Evolutionary conservation across 306 rosid species (phyloP).

Genomic region (Erythrophleum fordii): DNA sequence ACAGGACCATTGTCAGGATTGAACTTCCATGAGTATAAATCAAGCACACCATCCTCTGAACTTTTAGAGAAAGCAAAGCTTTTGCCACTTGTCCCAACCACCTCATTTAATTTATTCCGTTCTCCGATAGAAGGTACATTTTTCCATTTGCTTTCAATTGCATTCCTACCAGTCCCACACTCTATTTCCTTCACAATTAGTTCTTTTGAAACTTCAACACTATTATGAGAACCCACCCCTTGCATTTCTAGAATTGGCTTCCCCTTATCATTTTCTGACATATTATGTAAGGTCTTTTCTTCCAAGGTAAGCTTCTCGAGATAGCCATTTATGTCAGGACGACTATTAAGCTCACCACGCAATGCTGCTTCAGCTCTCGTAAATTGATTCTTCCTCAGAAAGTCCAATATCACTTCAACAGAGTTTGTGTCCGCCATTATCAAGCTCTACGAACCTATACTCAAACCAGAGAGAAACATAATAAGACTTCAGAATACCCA

Average conservation of each 20-base stretch:
- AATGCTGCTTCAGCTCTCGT: slow-evolving; percentile 79
- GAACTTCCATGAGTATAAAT: slow-evolving; percentile 67
- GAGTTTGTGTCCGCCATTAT: slow-evolving; percentile 67
- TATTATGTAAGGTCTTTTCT: slow-evolving; percentile 47
- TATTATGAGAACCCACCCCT: slow-evolving; percentile 40
- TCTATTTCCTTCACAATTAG: slow-evolving; percentile 80
- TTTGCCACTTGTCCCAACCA: slow-evolving; percentile 55
- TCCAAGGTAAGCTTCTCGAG: slow-evolving; percentile 60
- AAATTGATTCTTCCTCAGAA: slow-evolving; percentile 62
- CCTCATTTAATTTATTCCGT: slow-evolving; percentile 52
- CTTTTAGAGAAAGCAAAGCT: slow-evolving; percentile 57
- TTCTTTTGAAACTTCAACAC: slow-evolving; percentile 60
- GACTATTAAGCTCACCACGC: slow-evolving; percentile 64
- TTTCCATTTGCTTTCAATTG: slow-evolving; percentile 62
- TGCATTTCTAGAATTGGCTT: slow-evolving; percentile 51
- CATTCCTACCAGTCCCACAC: slow-evolving; percentile 65
- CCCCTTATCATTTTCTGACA: slow-evolving; percentile 51
- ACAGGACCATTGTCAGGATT: slow-evolving; percentile 60
- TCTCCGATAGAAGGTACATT: slow-evolving; percentile 54
- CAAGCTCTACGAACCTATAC: slow-evolving; percentile 47
- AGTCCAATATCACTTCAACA: slow-evolving; percentile 68
- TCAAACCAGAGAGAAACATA: slow-evolving; percentile 19
- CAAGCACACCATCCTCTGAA: slow-evolving; percentile 60
- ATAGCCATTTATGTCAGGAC: slow-evolving; percentile 62
- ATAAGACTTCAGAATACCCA: slow-evolving; percentile 36